Conservation (phyloP, 495 filamentous ascomycete genomes). For the Saxispiralis lemnorum region DNA sequence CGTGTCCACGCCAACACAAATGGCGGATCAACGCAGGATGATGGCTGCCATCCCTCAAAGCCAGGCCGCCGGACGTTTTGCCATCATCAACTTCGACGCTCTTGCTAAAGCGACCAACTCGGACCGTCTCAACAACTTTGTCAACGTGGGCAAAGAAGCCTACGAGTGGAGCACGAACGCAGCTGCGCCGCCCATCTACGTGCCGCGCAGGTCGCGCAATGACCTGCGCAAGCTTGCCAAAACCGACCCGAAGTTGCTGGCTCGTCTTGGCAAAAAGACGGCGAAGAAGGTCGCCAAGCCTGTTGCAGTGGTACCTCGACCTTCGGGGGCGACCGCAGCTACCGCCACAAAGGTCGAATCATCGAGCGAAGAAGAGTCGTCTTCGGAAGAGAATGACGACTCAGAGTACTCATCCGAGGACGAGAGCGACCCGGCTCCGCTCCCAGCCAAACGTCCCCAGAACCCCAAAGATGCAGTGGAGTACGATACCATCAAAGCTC, state of each 20-base stretch:
- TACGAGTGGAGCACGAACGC: conserved; percentile 11
- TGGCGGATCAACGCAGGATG: conserved; percentile 9
- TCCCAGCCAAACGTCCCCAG: conserved; percentile 33
- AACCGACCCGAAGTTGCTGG: conserved; percentile 17
- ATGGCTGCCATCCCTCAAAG: conserved; percentile 19
- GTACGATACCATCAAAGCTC: conserved; percentile 46
- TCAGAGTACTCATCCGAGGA: conserved; percentile 33
- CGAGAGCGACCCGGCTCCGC: conserved; percentile 35
- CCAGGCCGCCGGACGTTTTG: conserved; percentile 21
- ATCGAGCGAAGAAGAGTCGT: conserved; percentile 17
- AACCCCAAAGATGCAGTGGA: conserved; percentile 36
- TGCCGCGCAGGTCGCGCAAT: conserved; percentile 27
- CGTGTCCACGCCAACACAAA: neutral
- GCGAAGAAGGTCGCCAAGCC: conserved; percentile 3
- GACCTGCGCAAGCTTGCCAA: conserved; percentile 24
- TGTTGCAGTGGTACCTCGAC: neutral
- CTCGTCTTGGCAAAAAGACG: conserved; percentile 15
- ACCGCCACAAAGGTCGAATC: conserved; percentile 15
- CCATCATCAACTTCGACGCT: conserved; percentile 23
- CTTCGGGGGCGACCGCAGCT: neutral
- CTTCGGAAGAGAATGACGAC: conserved; percentile 31
- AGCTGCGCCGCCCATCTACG: conserved; percentile 22
- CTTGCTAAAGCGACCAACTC: conserved; percentile 26
- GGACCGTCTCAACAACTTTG: conserved; percentile 24
- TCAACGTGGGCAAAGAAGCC: conserved; percentile 22